Base-by-base conservation (phyloP, 306 rosid genomes). In the Cicer bijugum region DNA sequence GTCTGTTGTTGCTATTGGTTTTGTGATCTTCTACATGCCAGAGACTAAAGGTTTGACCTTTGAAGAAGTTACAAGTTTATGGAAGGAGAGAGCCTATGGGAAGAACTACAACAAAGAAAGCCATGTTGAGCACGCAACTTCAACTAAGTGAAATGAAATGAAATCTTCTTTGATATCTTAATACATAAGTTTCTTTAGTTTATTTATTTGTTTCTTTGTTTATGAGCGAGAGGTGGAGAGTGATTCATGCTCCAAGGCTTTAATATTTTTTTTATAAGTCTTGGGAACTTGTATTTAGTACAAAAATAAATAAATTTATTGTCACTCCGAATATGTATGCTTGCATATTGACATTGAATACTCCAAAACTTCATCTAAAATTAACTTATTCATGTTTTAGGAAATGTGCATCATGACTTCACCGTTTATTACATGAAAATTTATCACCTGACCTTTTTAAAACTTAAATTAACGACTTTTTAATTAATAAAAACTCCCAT, bases 61-160 rank as follows among this genome's bases (percentile, higher is more conserved):
- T 72, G 91, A 86, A 78, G 92, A 88, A 75, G 92, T 91, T 47
- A 76, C 44, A 20, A 11, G 1, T 59, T 76, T 89, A 40, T 91
- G 96, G 97, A 91, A 91, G 82, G 85, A 74, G 71, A 91, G 72
- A 65, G 96, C 91, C 28, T 69, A 68, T 69, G 90, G 96, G n/a
- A 82, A 23, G 33, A 23, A 23, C 33, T 53, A 62, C 8, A 80
- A 74, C 71, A 67, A 85, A 12, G 78, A 76, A 33, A 81, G 75
- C 67, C 89, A 79, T 57, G 81, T 82, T 79, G 88, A 80, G 69
- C 46, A 17, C 1, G 83, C 67, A 67, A 51, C 45, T 58, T 43
- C 2, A 8, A 50, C 14, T 5, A 6, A 7, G 0, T 59, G 38
- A 69, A 23, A 20, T 20, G 7, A 11, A 56, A 12, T 28, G 19